Conservation (phyloP, 176 grass and related monocot genomes). For the Oryza coarctata region DNA sequence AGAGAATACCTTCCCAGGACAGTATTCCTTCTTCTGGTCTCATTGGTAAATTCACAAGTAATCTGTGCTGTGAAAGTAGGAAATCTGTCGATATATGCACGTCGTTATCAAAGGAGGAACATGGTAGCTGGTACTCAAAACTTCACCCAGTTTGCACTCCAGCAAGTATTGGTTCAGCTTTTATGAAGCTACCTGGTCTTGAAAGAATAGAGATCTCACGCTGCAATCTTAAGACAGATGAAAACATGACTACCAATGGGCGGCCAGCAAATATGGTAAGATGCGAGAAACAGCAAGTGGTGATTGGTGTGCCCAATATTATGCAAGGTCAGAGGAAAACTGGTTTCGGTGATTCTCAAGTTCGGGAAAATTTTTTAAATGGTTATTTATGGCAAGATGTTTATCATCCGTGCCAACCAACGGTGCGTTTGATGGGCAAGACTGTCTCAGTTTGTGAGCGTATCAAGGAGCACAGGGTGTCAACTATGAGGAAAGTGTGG, state of each 20-base stretch:
- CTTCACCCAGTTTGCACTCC: constrained; percentile 24
- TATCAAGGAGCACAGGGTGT: constrained; percentile 41
- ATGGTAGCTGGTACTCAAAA: constrained; percentile 45
- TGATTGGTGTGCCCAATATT: constrained; percentile 25
- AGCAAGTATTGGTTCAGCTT: constrained; percentile 44
- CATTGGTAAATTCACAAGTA: constrained; percentile 35
- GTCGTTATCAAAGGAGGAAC: constrained; percentile 31
- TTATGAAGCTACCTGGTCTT: constrained; percentile 62
- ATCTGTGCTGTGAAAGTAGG: constrained; percentile 16
- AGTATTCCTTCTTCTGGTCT: constrained; percentile 24
- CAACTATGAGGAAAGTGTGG: constrained; percentile 32
- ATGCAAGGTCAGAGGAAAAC: constrained; percentile 41
- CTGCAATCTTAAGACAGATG: neutral
- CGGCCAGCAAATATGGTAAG: constrained; percentile 12
- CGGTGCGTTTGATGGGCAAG: constrained; percentile 71
- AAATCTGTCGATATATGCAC: constrained; percentile 28
- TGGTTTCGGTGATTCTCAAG: constrained; percentile 25
- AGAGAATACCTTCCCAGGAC: constrained; percentile 36
- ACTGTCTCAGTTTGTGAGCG: constrained; percentile 51
- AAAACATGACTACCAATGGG: constrained; percentile 29
- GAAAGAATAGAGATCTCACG: constrained; percentile 56
- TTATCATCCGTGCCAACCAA: constrained; percentile 43
- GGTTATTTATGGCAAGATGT: constrained; percentile 27
- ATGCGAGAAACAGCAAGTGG: constrained; percentile 31
- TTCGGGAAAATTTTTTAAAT: neutral